Evolutionary conservation across 768 basidiomycete species (phyloP), one percentile per base, ranked within the genome.

Genomic region (Phanerochaete carnosa): DNA sequence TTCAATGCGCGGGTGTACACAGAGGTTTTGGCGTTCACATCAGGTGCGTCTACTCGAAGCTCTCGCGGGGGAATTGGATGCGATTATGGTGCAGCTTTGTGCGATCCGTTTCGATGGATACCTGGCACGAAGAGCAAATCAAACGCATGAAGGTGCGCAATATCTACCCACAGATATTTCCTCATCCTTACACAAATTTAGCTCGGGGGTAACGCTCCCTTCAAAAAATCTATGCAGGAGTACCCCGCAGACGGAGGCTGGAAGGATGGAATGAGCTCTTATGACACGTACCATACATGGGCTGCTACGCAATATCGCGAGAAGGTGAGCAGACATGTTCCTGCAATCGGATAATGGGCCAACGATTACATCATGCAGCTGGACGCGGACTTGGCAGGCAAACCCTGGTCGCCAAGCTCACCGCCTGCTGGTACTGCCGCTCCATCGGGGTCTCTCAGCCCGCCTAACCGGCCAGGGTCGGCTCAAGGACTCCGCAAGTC

Each of bases 11-110:
- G 29, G 90, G 90, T 35, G 76, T 83, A 43, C 95, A 95, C 75
- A 78, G 92, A 76, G 89, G 92, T 2, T 94, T 97, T 70, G 96
- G 96, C 45, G 95, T 97, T 16, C 96, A 98, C 74, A 85, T 98
- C 72, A 92, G 89, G 90, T 79, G 62, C 67, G 29, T 23, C 15
- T n/a, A n/a, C 33, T 45, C 50, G 55, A 32, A 43, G 55, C 47
- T 19, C 19, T 19, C 12, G n/a, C 35, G 26, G 52, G 29, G 6
- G 19, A 45, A 13, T 22, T 50, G 29, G 55, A 11, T 51, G 29
- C 15, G 64, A 33, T 63, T 47, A 47, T 16, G 57, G 39, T 32
- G 46, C 74, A 92, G 90, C 72, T 96, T 95, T 74, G 92, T 96
- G 58, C 83, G 95, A 71, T 94, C 92, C 45, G 85, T 95, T 64